phyloP scores from a whole-genome alignment of 148 eudicot genomes.

The Spergularia bocconei region DNA sequence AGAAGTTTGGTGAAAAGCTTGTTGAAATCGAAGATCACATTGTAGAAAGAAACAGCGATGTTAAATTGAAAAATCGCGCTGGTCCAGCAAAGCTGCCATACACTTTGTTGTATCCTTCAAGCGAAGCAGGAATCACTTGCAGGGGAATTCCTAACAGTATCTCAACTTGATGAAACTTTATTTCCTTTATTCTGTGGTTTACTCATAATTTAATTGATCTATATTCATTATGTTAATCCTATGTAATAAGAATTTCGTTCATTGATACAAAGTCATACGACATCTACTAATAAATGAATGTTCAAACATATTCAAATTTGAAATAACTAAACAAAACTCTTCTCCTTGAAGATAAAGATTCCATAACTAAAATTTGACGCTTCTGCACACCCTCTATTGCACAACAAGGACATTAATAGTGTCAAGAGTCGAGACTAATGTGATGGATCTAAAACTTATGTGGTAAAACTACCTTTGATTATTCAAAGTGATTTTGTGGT shows the following conservation, averaged over 20 bases:
- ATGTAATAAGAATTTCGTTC: too few relatives aligned
- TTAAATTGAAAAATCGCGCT: slow-evolving; percentile 45
- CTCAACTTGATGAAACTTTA: slow-evolving; percentile 40
- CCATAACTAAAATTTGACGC: not conserved
- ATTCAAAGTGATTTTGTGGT: too few relatives aligned
- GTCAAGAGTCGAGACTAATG: too few relatives aligned
- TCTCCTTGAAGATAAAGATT: not conserved
- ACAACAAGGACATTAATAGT: too few relatives aligned
- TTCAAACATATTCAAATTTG: not conserved
- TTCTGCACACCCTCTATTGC: not conserved
- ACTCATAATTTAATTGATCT: too few relatives aligned
- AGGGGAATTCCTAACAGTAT: slow-evolving; percentile 84
- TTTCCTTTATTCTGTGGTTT: too few relatives aligned
- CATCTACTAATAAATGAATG: not conserved
- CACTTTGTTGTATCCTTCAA: slow-evolving; percentile 56
- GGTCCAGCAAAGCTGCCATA: slow-evolving; percentile 73
- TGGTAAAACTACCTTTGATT: too few relatives aligned
- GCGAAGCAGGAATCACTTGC: slow-evolving; percentile 66
- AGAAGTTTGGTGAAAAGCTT: slow-evolving; percentile 45
- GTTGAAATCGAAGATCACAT: slow-evolving; percentile 48
- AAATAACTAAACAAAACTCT: not conserved
- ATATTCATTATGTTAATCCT: too few relatives aligned
- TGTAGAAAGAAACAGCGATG: slow-evolving; percentile 42
- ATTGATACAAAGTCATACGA: too few relatives aligned
- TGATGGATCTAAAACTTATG: too few relatives aligned